These are phyloP conservation scores for Lasiosphaeria miniovina DNA, from an alignment of 495 filamentous ascomycete genomes.

Conservation along the genomic window DNA sequence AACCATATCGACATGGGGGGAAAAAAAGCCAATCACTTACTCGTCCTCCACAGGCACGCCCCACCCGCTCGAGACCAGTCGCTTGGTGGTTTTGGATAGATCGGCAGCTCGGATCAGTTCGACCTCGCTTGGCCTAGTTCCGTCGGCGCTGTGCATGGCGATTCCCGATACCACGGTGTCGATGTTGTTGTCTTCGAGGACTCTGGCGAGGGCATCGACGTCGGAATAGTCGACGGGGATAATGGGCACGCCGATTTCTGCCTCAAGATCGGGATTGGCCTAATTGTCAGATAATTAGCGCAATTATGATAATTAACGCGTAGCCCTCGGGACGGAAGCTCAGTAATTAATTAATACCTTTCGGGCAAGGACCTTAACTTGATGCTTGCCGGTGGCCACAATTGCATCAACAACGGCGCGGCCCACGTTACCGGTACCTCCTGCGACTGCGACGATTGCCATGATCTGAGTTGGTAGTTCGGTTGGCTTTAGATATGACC, in stretches of 20 bases:
- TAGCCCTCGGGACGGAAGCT: no score
- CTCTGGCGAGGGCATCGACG: constrained; percentile 32
- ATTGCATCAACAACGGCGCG: constrained; percentile 50
- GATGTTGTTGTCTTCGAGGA: constrained; percentile 45
- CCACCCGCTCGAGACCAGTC: constrained; percentile 51
- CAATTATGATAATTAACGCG: no score
- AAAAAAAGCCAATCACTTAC: constrained; percentile 13
- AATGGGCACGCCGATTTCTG: constrained; percentile 20
- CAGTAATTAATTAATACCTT: constrained; percentile 16
- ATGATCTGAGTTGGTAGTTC: constrained; percentile 22
- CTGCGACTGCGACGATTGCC: constrained; percentile 51
- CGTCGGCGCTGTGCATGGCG: constrained; percentile 25
- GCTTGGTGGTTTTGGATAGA: constrained; percentile 39
- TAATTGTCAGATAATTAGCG: neutral
- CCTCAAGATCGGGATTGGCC: constrained; percentile 16
- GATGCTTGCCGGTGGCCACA: constrained; percentile 33
- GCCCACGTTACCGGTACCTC: constrained; percentile 53
- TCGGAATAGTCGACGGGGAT: constrained; percentile 44
- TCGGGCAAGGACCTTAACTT: constrained; percentile 47
- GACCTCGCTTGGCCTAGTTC: constrained; percentile 17
- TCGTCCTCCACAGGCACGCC: constrained; percentile 22
- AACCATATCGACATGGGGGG: neutral
- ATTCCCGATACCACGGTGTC: constrained; percentile 53
- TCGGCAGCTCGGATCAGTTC: constrained; percentile 52
- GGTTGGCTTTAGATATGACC: neutral